These are phyloP conservation scores for Paecilomyces sp. DNA, from an alignment of 2,329 filamentous ascomycete genomes.

Conservation along the genomic window DNA sequence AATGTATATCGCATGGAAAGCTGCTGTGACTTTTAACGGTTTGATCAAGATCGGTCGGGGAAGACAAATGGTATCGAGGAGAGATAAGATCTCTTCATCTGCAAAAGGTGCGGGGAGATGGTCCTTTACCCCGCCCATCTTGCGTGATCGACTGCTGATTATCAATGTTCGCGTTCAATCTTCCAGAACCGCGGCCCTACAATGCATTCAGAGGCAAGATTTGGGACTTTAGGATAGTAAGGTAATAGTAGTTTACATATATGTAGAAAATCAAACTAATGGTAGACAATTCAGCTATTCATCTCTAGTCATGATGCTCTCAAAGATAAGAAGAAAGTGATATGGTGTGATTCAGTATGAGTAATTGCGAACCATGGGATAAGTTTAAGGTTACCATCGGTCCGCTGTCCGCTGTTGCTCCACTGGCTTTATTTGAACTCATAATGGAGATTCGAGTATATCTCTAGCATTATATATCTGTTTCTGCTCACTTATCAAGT, in stretches of 20 bases:
- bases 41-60: slow-evolving; percentile 1
- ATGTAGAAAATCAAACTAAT: background rate
- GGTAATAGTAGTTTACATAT: background rate
- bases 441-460: too few relatives aligned
- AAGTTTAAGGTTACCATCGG: background rate
- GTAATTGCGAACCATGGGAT: background rate
- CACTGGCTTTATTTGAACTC: background rate
- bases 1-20: slow-evolving; percentile 7
- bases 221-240: background rate
- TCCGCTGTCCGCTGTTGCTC: background rate
- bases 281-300: background rate
- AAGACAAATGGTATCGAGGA: slow-evolving; percentile 2
- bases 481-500: too few relatives aligned
- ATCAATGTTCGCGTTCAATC: background rate
- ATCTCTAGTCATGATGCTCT: background rate
- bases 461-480: too few relatives aligned
- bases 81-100: background rate
- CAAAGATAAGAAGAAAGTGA: background rate
- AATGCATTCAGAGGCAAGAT: background rate
- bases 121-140: background rate
- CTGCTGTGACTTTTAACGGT: slow-evolving; percentile 3
- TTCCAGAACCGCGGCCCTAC: background rate
- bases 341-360: background rate
- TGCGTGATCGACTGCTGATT: background rate
- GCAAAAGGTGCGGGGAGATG: slow-evolving; percentile 4